phyloP scores from a whole-genome alignment of 1,139 yeast species.

The Taiozyma sp. region DNA sequence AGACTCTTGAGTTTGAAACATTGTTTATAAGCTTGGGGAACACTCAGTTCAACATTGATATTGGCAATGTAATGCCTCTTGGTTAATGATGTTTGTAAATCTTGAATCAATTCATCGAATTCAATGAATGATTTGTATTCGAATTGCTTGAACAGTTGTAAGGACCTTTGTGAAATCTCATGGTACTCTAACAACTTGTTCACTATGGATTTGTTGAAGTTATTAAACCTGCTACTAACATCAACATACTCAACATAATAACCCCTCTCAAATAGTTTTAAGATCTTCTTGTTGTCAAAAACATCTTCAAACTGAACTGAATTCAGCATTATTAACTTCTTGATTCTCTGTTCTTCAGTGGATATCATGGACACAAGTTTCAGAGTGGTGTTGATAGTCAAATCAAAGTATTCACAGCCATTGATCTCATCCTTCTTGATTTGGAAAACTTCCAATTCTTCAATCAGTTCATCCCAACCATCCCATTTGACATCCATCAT shows the following conservation, averaged over 20 bases:
- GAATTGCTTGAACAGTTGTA: background rate
- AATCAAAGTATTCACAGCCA: slow-evolving; percentile 1
- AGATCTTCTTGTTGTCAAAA: background rate
- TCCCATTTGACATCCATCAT: slow-evolving; percentile 47
- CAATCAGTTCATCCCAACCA: slow-evolving; percentile 48
- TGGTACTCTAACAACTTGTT: background rate
- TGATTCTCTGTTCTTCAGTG: slow-evolving; percentile 8
- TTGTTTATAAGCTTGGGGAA: background rate
- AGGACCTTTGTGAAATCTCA: background rate
- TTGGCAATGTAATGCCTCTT: background rate
- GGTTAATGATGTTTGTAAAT: background rate
- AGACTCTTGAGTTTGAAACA: slow-evolving; percentile 2
- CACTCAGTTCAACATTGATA: background rate
- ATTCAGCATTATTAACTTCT: slow-evolving; percentile 16
- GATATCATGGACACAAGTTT: slow-evolving; percentile 10
- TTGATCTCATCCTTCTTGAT: slow-evolving; percentile 4
- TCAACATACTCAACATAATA: slow-evolving; percentile 3
- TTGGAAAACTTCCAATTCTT: slow-evolving; percentile 33
- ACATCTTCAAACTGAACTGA: slow-evolving; percentile 9
- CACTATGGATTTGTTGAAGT: background rate
- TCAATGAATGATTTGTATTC: background rate
- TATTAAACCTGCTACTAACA: background rate
- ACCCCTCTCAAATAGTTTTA: background rate
- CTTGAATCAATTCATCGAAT: background rate
- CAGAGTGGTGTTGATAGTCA: slow-evolving; percentile 3